phyloP scores from a whole-genome alignment of 208 protist genomes.

The Spongospora subterranea region DNA sequence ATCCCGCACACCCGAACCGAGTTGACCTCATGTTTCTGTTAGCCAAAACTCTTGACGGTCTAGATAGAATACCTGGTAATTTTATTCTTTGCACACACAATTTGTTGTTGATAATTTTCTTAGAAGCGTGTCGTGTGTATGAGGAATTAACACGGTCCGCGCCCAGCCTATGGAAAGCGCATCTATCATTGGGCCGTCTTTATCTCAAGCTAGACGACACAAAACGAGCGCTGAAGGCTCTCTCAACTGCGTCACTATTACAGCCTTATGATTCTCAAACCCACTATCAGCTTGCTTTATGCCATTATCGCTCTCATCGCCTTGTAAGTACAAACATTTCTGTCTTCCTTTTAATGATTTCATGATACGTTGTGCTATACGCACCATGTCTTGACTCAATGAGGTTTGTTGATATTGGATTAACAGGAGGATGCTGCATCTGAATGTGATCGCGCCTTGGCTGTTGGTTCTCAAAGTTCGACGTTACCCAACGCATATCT shows the following conservation, averaged over 20 bases:
- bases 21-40: slow-evolving; percentile 25
- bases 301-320: not conserved
- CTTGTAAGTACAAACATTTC: not conserved
- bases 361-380: too few relatives aligned
- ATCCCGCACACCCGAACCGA: slow-evolving; percentile 22
- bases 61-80: not conserved
- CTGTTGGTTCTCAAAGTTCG: not conserved
- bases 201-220: slow-evolving; percentile 44
- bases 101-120: not conserved
- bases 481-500: slow-evolving; percentile 15
- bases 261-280: slow-evolving; percentile 43
- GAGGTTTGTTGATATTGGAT: not conserved
- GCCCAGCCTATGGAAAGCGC: slow-evolving; percentile 4
- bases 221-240: slow-evolving; percentile 2
- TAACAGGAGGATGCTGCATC: not conserved
- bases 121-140: slow-evolving; percentile 30
- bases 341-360: too few relatives aligned
- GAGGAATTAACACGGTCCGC: not conserved
- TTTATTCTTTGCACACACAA: not conserved
- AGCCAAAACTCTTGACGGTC: not conserved
- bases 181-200: not conserved
- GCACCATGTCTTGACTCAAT: not conserved
- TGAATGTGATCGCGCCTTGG: not conserved
- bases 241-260: not conserved
- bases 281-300: slow-evolving; percentile 40